A percentile compares a stretch with the other conserved stretches of the same genome.
These are phyloP conservation scores for Ogataea siamensis DNA, from an alignment of 805 yeast genomes.

Conservation along the genomic window DNA sequence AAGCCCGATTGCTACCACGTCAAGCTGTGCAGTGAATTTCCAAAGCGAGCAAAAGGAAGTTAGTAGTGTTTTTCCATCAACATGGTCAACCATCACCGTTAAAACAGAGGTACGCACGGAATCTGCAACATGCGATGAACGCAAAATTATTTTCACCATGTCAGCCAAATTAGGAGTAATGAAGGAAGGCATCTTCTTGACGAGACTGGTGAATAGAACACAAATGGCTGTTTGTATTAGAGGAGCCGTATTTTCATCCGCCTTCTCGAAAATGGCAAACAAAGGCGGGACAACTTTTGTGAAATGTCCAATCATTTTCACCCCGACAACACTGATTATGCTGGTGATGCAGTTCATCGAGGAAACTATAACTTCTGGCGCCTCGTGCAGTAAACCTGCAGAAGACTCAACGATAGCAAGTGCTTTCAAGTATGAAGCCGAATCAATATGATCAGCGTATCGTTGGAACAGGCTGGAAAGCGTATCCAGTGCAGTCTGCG, in stretches of 20 bases:
- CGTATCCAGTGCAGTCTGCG: constrained; percentile 70
- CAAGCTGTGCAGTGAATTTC: constrained; percentile 40
- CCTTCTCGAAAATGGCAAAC: constrained; percentile 53
- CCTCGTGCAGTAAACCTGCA: constrained; percentile 48
- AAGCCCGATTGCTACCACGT: constrained; percentile 58
- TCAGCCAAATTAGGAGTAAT: constrained; percentile 66
- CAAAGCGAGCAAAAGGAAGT: constrained; percentile 63
- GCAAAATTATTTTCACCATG: constrained; percentile 56
- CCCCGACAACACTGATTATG: constrained; percentile 73
- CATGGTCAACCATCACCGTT: constrained; percentile 57
- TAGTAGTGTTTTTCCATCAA: constrained; percentile 64
- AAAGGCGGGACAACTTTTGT: constrained; percentile 81
- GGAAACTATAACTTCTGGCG: constrained; percentile 66
- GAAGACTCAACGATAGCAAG: constrained; percentile 49
- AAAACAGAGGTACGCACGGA: constrained; percentile 61
- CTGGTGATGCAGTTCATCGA: constrained; percentile 71
- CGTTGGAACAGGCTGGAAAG: constrained; percentile 60
- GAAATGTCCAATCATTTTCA: constrained; percentile 79
- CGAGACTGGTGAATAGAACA: constrained; percentile 67
- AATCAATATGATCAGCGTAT: constrained; percentile 53
- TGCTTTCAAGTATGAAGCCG: constrained; percentile 45
- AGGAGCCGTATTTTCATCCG: constrained; percentile 31
- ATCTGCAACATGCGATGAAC: constrained; percentile 57
- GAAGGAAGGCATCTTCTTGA: constrained; percentile 84
- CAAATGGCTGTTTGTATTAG: constrained; percentile 68